Evolutionary conservation across 2,329 filamentous ascomycete genomes (phyloP).

Genomic region (Neurospora crassa): DNA sequence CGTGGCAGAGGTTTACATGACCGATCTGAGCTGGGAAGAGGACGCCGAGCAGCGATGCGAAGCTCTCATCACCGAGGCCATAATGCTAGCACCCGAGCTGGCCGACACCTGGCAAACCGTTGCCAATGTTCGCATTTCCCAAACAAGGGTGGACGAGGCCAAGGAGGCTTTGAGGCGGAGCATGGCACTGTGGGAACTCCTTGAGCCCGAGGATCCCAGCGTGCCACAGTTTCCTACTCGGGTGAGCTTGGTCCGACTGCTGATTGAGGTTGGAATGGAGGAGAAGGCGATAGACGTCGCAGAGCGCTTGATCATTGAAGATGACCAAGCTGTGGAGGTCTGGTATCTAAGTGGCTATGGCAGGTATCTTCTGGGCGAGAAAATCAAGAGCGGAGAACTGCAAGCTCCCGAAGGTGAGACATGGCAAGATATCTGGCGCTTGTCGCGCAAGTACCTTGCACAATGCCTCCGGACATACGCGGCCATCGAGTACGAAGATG

Average conservation of each 20-base stretch:
- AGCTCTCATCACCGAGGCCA: conserved; percentile 78
- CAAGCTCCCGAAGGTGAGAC: conserved; percentile 30
- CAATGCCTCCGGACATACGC: conserved; percentile 74
- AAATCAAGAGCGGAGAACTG: conserved; percentile 39
- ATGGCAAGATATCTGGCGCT: conserved; percentile 56
- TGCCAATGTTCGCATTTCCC: conserved; percentile 87
- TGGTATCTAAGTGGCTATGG: conserved; percentile 98
- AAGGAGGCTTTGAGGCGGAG: conserved; percentile 68
- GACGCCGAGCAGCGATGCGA: conserved; percentile 89
- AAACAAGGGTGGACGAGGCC: conserved; percentile 70
- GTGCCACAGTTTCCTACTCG: conserved; percentile 81
- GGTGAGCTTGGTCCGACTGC: conserved; percentile 71
- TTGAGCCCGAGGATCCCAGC: conserved; percentile 59
- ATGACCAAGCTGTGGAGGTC: conserved; percentile 88
- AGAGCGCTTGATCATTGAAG: conserved; percentile 74
- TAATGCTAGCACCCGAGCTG: conserved; percentile 69
- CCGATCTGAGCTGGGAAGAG: conserved; percentile 84
- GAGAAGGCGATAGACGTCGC: conserved; percentile 76
- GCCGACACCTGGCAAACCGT: conserved; percentile 93
- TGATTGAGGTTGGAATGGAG: conserved; percentile 87
- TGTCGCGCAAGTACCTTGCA: conserved; percentile 73
- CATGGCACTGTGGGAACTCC: conserved; percentile 71
- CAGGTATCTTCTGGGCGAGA: conserved; percentile 68
- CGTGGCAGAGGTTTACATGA: conserved; percentile 97
- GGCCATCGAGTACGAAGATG: conserved; percentile 75